Percentiles rank a stretch among this genome's conserved stretches.
Conservation (phyloP, 2,329 filamentous ascomycete species). For the Verticillium zaregamsianum region DNA sequence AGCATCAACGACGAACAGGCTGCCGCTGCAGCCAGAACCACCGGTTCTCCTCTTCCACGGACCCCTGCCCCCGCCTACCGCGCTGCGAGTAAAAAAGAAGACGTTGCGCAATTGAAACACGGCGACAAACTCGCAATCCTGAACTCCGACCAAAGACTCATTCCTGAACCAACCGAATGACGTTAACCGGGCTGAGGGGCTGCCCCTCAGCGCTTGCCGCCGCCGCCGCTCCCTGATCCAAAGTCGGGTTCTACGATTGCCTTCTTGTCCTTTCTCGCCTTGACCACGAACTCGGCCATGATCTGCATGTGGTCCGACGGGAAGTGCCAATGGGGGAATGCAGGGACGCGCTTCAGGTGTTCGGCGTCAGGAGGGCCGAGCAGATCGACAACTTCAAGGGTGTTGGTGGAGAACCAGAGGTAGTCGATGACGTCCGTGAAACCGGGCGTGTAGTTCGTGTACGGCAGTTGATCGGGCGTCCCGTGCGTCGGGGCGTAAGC, state of each 20-base stretch:
- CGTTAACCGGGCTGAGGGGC: background rate
- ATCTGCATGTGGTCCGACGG: constrained; percentile 89
- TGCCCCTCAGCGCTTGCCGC: background rate
- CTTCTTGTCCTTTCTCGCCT: constrained; percentile 80
- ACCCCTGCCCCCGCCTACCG: background rate
- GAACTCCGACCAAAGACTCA: constrained; percentile 14
- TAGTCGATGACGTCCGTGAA: constrained; percentile 94
- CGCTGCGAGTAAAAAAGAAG: background rate
- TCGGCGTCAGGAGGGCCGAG: constrained; percentile 83
- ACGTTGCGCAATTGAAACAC: background rate
- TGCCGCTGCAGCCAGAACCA: too few species aligned
- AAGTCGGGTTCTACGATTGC: constrained; percentile 59
- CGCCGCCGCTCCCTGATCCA: constrained; percentile 30
- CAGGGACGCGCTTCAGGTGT: constrained; percentile 81
- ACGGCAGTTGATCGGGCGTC: constrained; percentile 77
- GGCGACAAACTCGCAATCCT: constrained; percentile 10
- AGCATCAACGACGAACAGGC: background rate
- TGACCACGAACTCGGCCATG: constrained; percentile 85
- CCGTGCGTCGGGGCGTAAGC: constrained; percentile 81
- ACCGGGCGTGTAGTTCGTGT: constrained; percentile 95
- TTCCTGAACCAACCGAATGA: constrained; percentile 6
- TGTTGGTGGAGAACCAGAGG: constrained; percentile 94
- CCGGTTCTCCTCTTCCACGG: background rate
- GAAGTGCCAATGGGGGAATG: constrained; percentile 93
- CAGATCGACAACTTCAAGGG: constrained; percentile 76